Evolutionary conservation across 2,329 filamentous ascomycete genomes (phyloP).

Genomic region (Colletotrichum truncatum): DNA sequence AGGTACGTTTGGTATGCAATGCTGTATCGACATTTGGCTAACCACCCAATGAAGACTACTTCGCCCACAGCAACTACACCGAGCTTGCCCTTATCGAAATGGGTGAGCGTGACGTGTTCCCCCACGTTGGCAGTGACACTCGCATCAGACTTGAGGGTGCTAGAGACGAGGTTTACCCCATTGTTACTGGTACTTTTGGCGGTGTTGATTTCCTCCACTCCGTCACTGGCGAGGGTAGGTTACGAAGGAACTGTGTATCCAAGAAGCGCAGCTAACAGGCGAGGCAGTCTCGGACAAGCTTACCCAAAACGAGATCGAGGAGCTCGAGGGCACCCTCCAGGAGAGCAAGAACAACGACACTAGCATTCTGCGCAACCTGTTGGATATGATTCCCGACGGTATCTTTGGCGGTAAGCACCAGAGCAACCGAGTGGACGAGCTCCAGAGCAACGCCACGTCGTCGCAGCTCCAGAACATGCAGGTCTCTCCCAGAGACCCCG

Average conservation of each 20-base stretch:
- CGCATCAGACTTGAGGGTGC: conserved; percentile 75
- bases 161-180: conserved; percentile 75
- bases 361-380: conserved; percentile 79
- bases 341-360: conserved; percentile 71
- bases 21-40: not conserved
- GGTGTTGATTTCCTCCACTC: conserved; percentile 95
- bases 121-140: conserved; percentile 84
- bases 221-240: conserved; percentile 75
- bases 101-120: conserved; percentile 83
- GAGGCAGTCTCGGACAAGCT: conserved; percentile 82
- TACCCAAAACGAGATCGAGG: conserved; percentile 89
- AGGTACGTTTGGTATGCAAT: conserved; percentile 51
- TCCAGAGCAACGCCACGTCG: conserved; percentile 78
- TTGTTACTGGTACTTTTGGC: conserved; percentile 92
- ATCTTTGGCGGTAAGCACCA: conserved; percentile 81
- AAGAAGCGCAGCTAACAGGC: conserved; percentile 28
- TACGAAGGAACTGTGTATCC: conserved; percentile 19
- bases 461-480: conserved; percentile 79
- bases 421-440: conserved; percentile 78
- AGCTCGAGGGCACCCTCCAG: conserved; percentile 84
- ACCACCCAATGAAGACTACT: conserved; percentile 69
- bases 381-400: conserved; percentile 83
- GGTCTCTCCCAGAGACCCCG: conserved; percentile 81
- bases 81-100: conserved; percentile 90
- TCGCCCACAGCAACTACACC: conserved; percentile 92